Conservation (phyloP, 495 filamentous ascomycete genomes). For the Delitschia confertaspora region DNA sequence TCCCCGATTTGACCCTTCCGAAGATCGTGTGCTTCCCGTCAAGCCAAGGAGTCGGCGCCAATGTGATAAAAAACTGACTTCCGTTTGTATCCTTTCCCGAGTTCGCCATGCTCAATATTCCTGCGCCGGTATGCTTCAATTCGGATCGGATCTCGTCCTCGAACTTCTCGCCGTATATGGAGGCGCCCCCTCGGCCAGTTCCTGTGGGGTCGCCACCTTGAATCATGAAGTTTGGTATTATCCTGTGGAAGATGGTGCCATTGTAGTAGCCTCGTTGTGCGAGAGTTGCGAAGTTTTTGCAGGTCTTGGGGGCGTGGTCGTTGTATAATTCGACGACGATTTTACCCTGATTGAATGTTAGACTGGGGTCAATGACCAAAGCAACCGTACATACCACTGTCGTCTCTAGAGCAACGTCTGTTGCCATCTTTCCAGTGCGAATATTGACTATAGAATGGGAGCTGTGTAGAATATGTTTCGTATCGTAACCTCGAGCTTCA, state of each 20-base stretch:
- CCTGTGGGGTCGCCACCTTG: slow-evolving; percentile 95
- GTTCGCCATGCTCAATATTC: slow-evolving; percentile 93
- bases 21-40: slow-evolving; percentile 98
- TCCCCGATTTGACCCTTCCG: slow-evolving; percentile 77
- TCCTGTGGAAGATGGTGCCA: slow-evolving; percentile 76
- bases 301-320: slow-evolving; percentile 73
- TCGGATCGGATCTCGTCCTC: slow-evolving; percentile 74
- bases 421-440: slow-evolving; percentile 51
- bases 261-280: slow-evolving; percentile 80
- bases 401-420: slow-evolving; percentile 67
- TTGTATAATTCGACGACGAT: slow-evolving; percentile 87
- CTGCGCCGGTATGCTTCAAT: slow-evolving; percentile 90
- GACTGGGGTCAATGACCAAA: not conserved
- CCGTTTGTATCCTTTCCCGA: slow-evolving; percentile 91
- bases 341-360: slow-evolving; percentile 48
- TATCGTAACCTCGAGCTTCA: too few species aligned
- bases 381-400: slow-evolving; percentile 55
- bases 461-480: too few species aligned
- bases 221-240: slow-evolving; percentile 95
- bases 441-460: too few species aligned
- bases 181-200: slow-evolving; percentile 81
- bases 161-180: slow-evolving; percentile 92
- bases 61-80: slow-evolving; percentile 77
- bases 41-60: slow-evolving; percentile 92
- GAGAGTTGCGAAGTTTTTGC: slow-evolving; percentile 79